Evolutionary conservation across 2,329 filamentous ascomycete species (phyloP).

Genomic region (Metarhizium sp.): DNA sequence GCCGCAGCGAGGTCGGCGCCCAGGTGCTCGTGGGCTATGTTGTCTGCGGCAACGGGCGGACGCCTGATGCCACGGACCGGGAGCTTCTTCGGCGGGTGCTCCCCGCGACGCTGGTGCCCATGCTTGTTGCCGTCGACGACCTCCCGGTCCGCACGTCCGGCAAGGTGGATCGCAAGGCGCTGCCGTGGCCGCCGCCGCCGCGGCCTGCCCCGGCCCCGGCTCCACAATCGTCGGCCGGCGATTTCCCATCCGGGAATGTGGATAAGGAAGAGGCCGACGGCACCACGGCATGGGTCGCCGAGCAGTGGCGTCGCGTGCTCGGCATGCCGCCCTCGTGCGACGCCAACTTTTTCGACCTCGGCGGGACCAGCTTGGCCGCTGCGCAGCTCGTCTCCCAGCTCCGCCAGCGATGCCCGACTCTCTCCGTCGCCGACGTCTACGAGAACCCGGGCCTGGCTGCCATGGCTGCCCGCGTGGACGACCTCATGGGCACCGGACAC

Average conservation of each 20-base stretch:
- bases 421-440: constrained; percentile 14
- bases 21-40: constrained; percentile 14
- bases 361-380: constrained; percentile 13
- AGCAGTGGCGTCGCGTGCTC: constrained; percentile 12
- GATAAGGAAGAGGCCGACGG: neutral
- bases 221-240: neutral
- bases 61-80: neutral
- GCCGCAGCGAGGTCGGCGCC: constrained; percentile 10
- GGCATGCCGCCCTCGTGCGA: constrained; percentile 7
- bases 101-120: constrained; percentile 11
- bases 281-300: constrained; percentile 11
- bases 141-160: constrained; percentile 13
- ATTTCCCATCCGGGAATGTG: neutral
- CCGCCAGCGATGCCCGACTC: constrained; percentile 9
- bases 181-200: constrained; percentile 9
- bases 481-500: constrained; percentile 8
- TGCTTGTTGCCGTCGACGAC: constrained; percentile 11
- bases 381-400: constrained; percentile 14
- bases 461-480: constrained; percentile 10
- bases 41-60: constrained; percentile 4
- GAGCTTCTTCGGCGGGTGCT: constrained; percentile 6
- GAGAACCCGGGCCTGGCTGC: constrained; percentile 9
- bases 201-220: constrained; percentile 1
- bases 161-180: constrained; percentile 13
- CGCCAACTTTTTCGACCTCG: constrained; percentile 13